A percentile compares a stretch with the other conserved stretches of the same genome.
Conservation (phyloP, 2,329 filamentous ascomycete genomes). For the Huntiella decipiens region DNA sequence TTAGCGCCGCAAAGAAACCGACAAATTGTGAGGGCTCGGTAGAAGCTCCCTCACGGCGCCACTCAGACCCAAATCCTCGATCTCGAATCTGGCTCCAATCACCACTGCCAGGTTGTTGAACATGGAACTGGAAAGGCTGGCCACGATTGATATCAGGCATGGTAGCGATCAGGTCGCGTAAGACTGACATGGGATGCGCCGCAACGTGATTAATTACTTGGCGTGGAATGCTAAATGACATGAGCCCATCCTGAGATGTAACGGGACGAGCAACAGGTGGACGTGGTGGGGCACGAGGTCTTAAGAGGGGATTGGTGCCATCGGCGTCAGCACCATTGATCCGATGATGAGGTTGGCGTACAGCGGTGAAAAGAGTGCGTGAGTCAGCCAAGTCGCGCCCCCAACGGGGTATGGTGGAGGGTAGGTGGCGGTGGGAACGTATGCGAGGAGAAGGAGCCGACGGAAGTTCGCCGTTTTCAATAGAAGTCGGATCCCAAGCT, state of each 20-base stretch:
- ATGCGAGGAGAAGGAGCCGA: conserved; percentile 25
- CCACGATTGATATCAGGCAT: conserved; percentile 27
- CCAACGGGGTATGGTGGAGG: conserved; percentile 3
- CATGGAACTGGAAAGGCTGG: conserved; percentile 40
- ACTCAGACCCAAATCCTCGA: conserved; percentile 26
- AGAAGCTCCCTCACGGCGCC: conserved; percentile 26
- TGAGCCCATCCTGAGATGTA: conserved; percentile 17
- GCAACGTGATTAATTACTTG: conserved; percentile 23
- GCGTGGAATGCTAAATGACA: conserved; percentile 33
- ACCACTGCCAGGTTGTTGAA: conserved; percentile 29
- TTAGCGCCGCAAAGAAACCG: conserved; percentile 52
- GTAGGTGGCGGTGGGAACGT: conserved; percentile 3
- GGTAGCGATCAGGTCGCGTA: conserved; percentile 37
- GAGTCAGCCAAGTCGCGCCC: conserved; percentile 3
- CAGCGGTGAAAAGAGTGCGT: neutral
- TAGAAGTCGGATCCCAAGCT: conserved; percentile 31
- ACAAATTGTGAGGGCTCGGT: conserved; percentile 56
- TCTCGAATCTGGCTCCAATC: conserved; percentile 27
- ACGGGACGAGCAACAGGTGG: conserved; percentile 30
- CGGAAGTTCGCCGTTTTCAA: conserved; percentile 13
- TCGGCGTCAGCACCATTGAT: conserved; percentile 40
- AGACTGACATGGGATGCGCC: conserved; percentile 33
- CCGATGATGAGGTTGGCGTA: neutral
- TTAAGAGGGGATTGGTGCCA: conserved; percentile 70
- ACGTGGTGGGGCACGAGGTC: conserved; percentile 32